These are phyloP conservation scores for Ulmus americana DNA, from an alignment of 331 rosid species.

Conservation along the genomic window DNA sequence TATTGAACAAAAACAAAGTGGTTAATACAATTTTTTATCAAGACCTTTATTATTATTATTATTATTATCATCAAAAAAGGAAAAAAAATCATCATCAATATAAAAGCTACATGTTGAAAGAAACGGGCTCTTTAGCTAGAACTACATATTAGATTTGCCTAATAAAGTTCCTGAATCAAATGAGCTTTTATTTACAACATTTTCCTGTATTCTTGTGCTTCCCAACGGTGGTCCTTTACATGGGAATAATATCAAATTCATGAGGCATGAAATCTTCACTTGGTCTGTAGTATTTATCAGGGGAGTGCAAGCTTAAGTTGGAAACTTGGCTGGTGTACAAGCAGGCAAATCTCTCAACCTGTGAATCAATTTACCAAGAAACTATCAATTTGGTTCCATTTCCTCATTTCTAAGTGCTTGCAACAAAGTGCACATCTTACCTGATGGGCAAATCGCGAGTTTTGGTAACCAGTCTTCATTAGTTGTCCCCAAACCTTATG, in stretches of 20 bases:
- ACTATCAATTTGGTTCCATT: not conserved
- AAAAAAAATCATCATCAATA: no score
- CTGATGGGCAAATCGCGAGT: constrained; percentile 97
- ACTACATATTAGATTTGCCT: no score
- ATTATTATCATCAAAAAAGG: no score
- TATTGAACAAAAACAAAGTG: no score
- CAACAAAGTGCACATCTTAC: constrained; percentile 26
- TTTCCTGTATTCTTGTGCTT: not conserved
- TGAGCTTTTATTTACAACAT: not conserved
- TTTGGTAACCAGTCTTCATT: constrained; percentile 94
- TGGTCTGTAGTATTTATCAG: constrained; percentile 89
- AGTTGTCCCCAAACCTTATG: constrained; percentile 96
- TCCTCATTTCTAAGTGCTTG: no score
- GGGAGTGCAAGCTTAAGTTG: constrained; percentile 77
- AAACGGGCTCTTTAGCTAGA: no score
- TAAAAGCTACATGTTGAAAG: no score
- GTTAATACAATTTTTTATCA: no score
- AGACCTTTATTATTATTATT: no score
- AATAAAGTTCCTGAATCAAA: no score
- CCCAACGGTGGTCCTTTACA: constrained; percentile 22
- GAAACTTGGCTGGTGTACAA: constrained; percentile 90
- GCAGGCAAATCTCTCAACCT: constrained; percentile 98
- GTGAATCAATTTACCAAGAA: not conserved
- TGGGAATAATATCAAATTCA: constrained; percentile 64
- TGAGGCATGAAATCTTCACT: constrained; percentile 96